phyloP scores from a whole-genome alignment of 345 rosid genomes.

The Aegle marmelos region DNA sequence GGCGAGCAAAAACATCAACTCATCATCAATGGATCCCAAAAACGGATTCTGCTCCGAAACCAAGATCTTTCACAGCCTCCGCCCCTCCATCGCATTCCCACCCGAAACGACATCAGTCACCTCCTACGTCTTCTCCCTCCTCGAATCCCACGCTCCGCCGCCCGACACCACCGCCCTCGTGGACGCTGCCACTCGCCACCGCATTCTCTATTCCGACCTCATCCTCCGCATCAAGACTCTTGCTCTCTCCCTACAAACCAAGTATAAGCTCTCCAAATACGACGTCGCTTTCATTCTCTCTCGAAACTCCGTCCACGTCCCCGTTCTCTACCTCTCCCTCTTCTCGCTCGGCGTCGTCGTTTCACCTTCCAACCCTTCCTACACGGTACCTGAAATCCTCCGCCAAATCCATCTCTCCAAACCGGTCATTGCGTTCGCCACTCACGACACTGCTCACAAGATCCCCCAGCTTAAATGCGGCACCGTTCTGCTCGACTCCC shows the following conservation, averaged over 20 bases:
- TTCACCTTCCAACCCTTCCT: conserved; percentile 49
- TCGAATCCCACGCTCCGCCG: conserved; percentile 38
- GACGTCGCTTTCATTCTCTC: conserved; percentile 46
- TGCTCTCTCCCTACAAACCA: conserved; percentile 28
- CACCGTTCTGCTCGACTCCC: conserved; percentile 38
- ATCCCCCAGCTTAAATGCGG: conserved; percentile 28
- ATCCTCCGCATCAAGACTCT: conserved; percentile 28
- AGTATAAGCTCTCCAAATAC: conserved; percentile 36
- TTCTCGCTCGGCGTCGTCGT: conserved; percentile 51
- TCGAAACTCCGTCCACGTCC: conserved; percentile 43
- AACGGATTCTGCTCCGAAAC: conserved; percentile 43
- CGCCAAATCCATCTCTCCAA: conserved; percentile 42
- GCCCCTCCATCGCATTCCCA: conserved; percentile 36
- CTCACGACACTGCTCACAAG: conserved; percentile 31
- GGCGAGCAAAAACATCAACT: background rate
- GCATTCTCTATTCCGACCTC: conserved; percentile 39
- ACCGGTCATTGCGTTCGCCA: conserved; percentile 50
- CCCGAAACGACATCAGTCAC: conserved; percentile 31
- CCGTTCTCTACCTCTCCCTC: conserved; percentile 51
- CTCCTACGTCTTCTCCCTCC: conserved; percentile 35
- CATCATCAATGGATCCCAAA: conserved; percentile 18
- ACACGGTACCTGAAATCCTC: conserved; percentile 36
- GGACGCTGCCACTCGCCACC: conserved; percentile 38
- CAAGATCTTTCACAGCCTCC: conserved; percentile 38
- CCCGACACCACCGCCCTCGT: conserved; percentile 29